Conservation (phyloP, 2,329 filamentous ascomycete genomes). For the Orbilia quercus region DNA sequence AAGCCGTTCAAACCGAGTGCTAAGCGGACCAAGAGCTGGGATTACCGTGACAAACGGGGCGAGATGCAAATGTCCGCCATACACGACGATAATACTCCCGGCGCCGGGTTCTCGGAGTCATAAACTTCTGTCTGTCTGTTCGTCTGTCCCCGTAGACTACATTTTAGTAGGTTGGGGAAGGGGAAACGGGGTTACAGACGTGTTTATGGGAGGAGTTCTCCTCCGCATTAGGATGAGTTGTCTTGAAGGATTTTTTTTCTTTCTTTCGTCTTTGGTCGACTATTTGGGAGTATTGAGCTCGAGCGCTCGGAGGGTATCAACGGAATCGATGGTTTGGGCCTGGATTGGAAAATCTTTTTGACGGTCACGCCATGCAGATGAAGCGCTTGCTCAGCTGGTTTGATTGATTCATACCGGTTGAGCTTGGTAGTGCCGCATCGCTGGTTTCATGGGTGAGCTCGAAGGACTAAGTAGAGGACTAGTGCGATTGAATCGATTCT, state of each 20-base stretch:
- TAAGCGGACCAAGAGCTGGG: conserved; percentile 50
- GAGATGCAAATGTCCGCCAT: conserved; percentile 38
- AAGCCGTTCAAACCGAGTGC: conserved; percentile 44
- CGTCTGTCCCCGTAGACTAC: too few species aligned
- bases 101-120: conserved; percentile 35
- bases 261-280: neutral
- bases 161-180: too few species aligned
- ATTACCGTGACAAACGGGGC: conserved; percentile 46
- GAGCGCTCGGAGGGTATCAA: neutral
- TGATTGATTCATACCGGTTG: neutral
- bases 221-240: neutral
- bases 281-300: neutral
- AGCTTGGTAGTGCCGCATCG: conserved; percentile 19
- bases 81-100: conserved; percentile 8
- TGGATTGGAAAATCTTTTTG: conserved; percentile 1
- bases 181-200: too few species aligned
- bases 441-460: conserved; percentile 13
- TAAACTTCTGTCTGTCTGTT: too few species aligned
- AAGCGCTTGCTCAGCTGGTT: conserved; percentile 10
- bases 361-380: conserved; percentile 20
- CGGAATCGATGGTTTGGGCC: neutral
- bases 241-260: neutral
- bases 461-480: neutral
- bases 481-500: neutral
- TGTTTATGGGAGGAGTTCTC: neutral